Evolutionary conservation across 441 rosid genomes (phyloP), one percentile per base, ranked within the genome.

Genomic region (Adansonia madagascariensis): DNA sequence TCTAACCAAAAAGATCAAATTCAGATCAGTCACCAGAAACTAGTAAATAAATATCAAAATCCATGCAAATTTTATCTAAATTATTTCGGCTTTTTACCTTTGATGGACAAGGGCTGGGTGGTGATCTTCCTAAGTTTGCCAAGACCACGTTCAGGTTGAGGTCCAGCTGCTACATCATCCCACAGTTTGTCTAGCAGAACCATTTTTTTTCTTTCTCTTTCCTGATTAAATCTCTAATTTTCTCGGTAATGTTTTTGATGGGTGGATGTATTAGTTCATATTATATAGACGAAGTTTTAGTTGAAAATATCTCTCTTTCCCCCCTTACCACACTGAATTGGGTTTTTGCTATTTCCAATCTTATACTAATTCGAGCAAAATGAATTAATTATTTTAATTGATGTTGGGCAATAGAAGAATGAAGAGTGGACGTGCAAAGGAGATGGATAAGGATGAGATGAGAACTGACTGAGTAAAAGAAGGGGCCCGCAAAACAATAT

Each of bases 161-260:
- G 98, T 15, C 99, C 99, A 2, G 97, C 99, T 5, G 90, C 86
- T 4, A 87, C 91, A 49, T 95, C 98, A 62, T 95, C 99, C 99
- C 99, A 95, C 6, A 95, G 79, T 77, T 85, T 91, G 68, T 93
- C 98, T 1, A 95, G 86, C 82, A 95, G 73, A 77, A 89, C 92
- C 90, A 91, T 61, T 77, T 66, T 52, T 22, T 41, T 31, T 31
- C 22, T 15, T 41, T 15, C 2, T 65, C 5, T 55, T 14, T 27
- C 15, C 39, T 2, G 20, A 41, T 41, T 41, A 5, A 5, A 41
- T 8, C 3, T 43, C 14, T n/a, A 20, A 1, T 20, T 22, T 61
- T n/a, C 27, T 12, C 4, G 24, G 46, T 55, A 0, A 47, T 66
- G 8, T 8, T 62, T 47, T 5, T 22, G 49, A 47, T 0, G 78